phyloP scores from a whole-genome alignment of 208 protist genomes.

The Trypanosoma brucei region DNA sequence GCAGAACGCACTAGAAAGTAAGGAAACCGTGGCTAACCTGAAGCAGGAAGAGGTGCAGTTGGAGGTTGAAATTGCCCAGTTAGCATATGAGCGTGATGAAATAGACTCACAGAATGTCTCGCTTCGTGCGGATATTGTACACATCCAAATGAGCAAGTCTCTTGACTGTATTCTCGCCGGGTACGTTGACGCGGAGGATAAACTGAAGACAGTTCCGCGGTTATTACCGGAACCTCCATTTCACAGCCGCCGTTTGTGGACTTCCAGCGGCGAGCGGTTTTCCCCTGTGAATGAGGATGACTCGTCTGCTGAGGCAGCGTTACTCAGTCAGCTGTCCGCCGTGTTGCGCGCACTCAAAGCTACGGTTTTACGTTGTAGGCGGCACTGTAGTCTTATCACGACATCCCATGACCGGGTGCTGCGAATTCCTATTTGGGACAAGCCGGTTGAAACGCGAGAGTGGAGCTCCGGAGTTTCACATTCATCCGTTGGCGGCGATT shows the following conservation, averaged over 20 bases:
- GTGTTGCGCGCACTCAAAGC: slow-evolving; percentile 58
- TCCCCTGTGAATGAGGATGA: slow-evolving; percentile 6
- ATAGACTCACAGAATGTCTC: slow-evolving; percentile 9
- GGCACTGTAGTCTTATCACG: slow-evolving; percentile 37
- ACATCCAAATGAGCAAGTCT: slow-evolving; percentile 11
- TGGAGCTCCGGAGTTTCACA: slow-evolving; percentile 13
- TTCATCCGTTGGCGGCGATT: slow-evolving; percentile 22
- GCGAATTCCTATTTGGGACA: slow-evolving; percentile 22
- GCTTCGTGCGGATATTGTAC: slow-evolving; percentile 4
- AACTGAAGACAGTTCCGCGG: background rate
- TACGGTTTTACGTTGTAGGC: slow-evolving; percentile 35
- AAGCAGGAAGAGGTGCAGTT: slow-evolving; percentile 25
- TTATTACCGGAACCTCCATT: background rate
- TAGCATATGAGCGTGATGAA: slow-evolving; percentile 21
- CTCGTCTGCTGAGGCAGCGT: slow-evolving; percentile 7
- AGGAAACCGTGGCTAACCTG: slow-evolving; percentile 30
- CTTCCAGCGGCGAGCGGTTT: slow-evolving; percentile 1
- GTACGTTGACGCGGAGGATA: slow-evolving; percentile 10
- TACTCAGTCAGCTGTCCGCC: slow-evolving; percentile 29
- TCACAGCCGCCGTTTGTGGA: background rate
- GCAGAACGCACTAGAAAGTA: slow-evolving; percentile 31
- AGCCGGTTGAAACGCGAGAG: slow-evolving; percentile 12
- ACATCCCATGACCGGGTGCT: slow-evolving; percentile 33
- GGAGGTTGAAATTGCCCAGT: slow-evolving; percentile 18
- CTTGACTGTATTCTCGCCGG: slow-evolving; percentile 13